These are phyloP conservation scores for Clitoria ternatea DNA, from an alignment of 306 rosid species.

Conservation along the genomic window DNA sequence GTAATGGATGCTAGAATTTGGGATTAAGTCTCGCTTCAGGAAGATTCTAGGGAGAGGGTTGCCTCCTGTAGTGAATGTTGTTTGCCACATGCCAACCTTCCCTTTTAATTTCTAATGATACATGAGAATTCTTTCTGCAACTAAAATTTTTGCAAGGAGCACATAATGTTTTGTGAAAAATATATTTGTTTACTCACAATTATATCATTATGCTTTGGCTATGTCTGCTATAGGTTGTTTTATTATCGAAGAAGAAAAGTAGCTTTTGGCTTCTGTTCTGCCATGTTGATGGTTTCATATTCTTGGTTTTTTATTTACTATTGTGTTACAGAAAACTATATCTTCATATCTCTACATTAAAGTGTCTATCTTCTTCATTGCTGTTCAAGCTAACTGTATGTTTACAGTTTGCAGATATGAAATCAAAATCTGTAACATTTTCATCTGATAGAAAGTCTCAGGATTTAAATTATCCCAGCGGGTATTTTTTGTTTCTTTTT, in stretches of 20 bases:
- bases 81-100: not conserved
- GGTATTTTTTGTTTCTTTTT: constrained; percentile 42
- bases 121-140: not conserved
- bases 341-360: not conserved
- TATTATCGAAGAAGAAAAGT: constrained; percentile 4
- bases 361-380: constrained; percentile 15
- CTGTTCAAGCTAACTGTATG: constrained; percentile 24
- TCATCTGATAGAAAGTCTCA: constrained; percentile 34
- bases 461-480: constrained; percentile 22
- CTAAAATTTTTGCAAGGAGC: constrained; percentile 4
- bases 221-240: not conserved
- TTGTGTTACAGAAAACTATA: constrained; percentile 12
- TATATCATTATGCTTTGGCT: not conserved
- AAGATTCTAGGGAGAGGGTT: constrained; percentile 1
- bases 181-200: not conserved
- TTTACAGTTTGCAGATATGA: constrained; percentile 45
- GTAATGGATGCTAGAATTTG: not conserved
- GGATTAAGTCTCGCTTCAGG: not conserved
- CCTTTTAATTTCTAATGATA: not conserved
- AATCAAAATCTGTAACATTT: constrained; percentile 32
- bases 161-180: constrained; percentile 2
- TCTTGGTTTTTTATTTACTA: not conserved
- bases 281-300: constrained; percentile 5
- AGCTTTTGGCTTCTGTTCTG: not conserved
- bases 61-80: not conserved